A percentile compares a stretch with the other conserved stretches of the same genome.
These are phyloP conservation scores for Pneumocystis wakefieldiae DNA, from an alignment of 1,139 yeast species.

Conservation along the genomic window DNA sequence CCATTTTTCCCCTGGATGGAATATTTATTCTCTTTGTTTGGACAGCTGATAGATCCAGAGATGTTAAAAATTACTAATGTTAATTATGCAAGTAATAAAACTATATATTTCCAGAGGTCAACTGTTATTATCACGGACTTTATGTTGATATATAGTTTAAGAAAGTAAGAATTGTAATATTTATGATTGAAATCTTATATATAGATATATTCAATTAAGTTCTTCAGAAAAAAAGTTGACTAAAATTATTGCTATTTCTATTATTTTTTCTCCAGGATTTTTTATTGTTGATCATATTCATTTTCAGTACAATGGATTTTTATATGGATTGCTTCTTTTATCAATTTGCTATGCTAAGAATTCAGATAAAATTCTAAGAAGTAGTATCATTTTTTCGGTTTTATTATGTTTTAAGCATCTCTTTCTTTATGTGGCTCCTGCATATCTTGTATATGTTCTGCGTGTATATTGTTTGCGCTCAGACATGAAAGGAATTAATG, in stretches of 20 bases:
- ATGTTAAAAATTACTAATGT: slow-evolving; percentile 56
- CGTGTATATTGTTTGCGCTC: slow-evolving; percentile 45
- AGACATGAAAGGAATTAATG: slow-evolving; percentile 29
- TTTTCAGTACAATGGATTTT: slow-evolving; percentile 86
- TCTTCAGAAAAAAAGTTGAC: slow-evolving; percentile 30
- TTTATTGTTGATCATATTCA: slow-evolving; percentile 82
- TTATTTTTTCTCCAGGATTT: slow-evolving; percentile 78
- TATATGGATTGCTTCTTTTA: slow-evolving; percentile 68
- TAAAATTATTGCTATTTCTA: slow-evolving; percentile 67
- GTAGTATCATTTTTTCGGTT: slow-evolving; percentile 62
- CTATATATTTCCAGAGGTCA: slow-evolving; percentile 62
- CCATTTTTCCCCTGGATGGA: slow-evolving; percentile 96
- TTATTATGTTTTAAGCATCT: slow-evolving; percentile 88
- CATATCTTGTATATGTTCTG: slow-evolving; percentile 66
- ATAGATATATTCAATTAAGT: slow-evolving; percentile 1
- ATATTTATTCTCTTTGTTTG: slow-evolving; percentile 62
- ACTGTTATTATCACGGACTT: slow-evolving; percentile 71
- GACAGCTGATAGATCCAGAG: slow-evolving; percentile 33
- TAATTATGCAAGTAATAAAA: slow-evolving; percentile 48
- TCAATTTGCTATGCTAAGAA: slow-evolving; percentile 55
- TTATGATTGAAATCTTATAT: background rate
- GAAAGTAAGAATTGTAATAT: slow-evolving; percentile 37
- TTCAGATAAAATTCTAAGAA: slow-evolving; percentile 38
- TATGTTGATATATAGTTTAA: slow-evolving; percentile 53
- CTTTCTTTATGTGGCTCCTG: slow-evolving; percentile 85